A percentile compares a stretch with the other conserved stretches of the same genome.
Evolutionary conservation across 2,329 filamentous ascomycete species (phyloP).

Genomic region (Xenosphaeropsis pyriputrescens): DNA sequence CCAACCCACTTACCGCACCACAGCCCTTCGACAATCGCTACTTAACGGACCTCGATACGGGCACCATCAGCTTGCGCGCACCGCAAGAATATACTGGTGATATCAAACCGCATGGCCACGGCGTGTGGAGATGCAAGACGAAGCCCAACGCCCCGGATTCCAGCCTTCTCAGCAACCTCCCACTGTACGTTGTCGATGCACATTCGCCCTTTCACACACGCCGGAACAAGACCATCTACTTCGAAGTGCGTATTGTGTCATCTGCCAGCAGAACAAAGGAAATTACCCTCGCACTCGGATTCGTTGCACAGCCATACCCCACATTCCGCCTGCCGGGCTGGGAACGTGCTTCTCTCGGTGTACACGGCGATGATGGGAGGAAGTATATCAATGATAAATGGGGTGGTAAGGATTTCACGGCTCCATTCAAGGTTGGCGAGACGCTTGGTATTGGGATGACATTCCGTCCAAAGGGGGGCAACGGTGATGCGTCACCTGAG

Average conservation of each 20-base stretch:
- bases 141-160: conserved; percentile 36
- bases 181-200: conserved; percentile 47
- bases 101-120: conserved; percentile 28
- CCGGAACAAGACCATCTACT: conserved; percentile 47
- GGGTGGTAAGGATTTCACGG: conserved; percentile 56
- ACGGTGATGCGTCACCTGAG: conserved; percentile 13
- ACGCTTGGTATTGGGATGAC: conserved; percentile 60
- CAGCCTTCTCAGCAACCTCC: conserved; percentile 51
- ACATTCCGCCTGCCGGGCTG: conserved; percentile 66
- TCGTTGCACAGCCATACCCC: conserved; percentile 60
- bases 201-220: conserved; percentile 37
- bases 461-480: conserved; percentile 21
- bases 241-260: conserved; percentile 45
- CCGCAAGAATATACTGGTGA: conserved; percentile 32
- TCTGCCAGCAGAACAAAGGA: conserved; percentile 24
- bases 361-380: conserved; percentile 71
- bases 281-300: conserved; percentile 50
- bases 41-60: conserved; percentile 29
- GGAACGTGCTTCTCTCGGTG: conserved; percentile 59
- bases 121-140: conserved; percentile 34
- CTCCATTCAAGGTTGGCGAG: conserved; percentile 47
- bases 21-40: conserved; percentile 30
- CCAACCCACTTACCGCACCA: conserved; percentile 42
- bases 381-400: conserved; percentile 62
- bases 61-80: conserved; percentile 38